phyloP scores from a whole-genome alignment of 208 protist species.

The Leptomonas seymouri region DNA sequence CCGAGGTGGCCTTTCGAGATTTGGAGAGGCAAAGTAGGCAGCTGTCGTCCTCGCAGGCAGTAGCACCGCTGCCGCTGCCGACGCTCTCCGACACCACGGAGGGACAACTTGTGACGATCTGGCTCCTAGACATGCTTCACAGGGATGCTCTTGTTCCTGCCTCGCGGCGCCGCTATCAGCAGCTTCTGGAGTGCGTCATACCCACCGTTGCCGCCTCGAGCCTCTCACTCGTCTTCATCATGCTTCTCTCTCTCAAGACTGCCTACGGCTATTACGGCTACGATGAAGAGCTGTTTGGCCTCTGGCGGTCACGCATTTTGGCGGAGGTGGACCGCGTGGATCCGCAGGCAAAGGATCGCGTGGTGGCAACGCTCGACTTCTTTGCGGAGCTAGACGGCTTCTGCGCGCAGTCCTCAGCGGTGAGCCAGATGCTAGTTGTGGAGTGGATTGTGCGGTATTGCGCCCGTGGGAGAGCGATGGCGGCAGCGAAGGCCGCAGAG shows the following conservation, averaged over 20 bases:
- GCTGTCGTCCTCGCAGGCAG: not conserved
- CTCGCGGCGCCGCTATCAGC: constrained; percentile 33
- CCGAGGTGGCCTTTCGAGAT: constrained; percentile 13
- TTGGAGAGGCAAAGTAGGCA: not conserved
- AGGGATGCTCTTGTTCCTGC: constrained; percentile 27
- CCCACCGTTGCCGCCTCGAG: constrained; percentile 33
- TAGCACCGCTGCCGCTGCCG: constrained; percentile 9
- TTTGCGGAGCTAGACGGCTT: constrained; percentile 35
- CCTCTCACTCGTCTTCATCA: constrained; percentile 37
- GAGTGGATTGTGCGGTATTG: constrained; percentile 42
- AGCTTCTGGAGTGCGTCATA: constrained; percentile 35
- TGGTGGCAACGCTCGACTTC: constrained; percentile 45
- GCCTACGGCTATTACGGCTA: constrained; percentile 35
- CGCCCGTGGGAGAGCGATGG: not conserved
- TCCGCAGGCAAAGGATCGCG: constrained; percentile 10
- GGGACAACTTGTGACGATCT: constrained; percentile 41
- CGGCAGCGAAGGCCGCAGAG: not conserved
- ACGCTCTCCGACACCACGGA: constrained; percentile 32
- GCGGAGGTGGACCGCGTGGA: constrained; percentile 34
- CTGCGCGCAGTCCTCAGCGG: constrained; percentile 30
- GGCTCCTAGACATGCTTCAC: constrained; percentile 54
- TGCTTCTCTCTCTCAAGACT: constrained; percentile 42
- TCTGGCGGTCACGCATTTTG: constrained; percentile 40
- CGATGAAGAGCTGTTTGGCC: constrained; percentile 40
- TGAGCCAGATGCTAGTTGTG: constrained; percentile 19